Conservation (phyloP, 2,329 filamentous ascomycete species). For the Biscogniauxia sp. region DNA sequence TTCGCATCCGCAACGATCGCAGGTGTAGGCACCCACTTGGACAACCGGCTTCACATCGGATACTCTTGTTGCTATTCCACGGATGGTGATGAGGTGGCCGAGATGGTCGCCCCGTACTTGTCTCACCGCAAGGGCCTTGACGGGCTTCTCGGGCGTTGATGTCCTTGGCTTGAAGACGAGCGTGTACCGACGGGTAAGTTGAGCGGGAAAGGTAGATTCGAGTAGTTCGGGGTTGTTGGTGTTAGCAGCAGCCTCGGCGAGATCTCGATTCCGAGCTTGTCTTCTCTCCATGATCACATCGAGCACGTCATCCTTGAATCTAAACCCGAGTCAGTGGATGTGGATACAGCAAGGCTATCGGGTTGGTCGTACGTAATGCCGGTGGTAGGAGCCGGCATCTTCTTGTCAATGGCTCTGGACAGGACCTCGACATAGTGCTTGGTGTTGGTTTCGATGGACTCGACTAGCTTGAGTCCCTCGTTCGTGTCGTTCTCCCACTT, state of each 20-base stretch:
- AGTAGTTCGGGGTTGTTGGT: conserved; percentile 62
- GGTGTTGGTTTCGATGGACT: conserved; percentile 85
- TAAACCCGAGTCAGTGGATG: conserved; percentile 36
- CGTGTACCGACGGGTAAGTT: conserved; percentile 90
- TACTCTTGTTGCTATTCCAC: conserved; percentile 90
- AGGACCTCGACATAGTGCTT: conserved; percentile 94
- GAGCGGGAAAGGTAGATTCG: conserved; percentile 82
- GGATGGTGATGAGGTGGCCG: conserved; percentile 87
- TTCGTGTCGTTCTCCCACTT: conserved; percentile 74
- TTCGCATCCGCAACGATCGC: conserved; percentile 92
- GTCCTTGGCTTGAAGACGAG: conserved; percentile 92
- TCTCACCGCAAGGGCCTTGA: conserved; percentile 78
- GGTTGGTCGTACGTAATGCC: conserved; percentile 66
- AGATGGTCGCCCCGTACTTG: conserved; percentile 91
- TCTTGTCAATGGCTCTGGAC: conserved; percentile 81
- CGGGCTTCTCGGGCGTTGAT: conserved; percentile 61
- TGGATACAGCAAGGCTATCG: neutral
- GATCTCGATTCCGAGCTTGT: conserved; percentile 77
- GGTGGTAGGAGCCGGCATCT: conserved; percentile 73
- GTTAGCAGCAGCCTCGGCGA: conserved; percentile 65
- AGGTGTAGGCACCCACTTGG: conserved; percentile 97
- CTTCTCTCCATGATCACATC: conserved; percentile 96
- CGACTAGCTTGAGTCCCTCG: conserved; percentile 70
- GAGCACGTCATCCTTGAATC: conserved; percentile 95
- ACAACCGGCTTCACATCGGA: conserved; percentile 97